Evolutionary conservation across 305 asterid genomes (phyloP), one percentile per base, ranked within the genome.

Genomic region (Fraxinus sp.): DNA sequence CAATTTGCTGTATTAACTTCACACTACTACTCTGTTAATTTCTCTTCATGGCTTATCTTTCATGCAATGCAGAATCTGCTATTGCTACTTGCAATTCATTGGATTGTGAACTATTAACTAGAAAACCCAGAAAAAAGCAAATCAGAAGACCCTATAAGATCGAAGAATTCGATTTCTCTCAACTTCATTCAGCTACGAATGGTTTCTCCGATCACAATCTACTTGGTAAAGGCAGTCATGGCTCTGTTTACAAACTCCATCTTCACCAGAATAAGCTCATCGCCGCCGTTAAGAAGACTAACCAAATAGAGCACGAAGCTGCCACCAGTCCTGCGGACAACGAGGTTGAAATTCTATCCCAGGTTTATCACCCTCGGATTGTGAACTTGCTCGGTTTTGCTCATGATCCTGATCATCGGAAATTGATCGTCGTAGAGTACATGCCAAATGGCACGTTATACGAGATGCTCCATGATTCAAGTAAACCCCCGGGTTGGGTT

Each of bases 171-270:
- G 78, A 89, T 32, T 91, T 85, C 88, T 78, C 96, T n/a, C 91
- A 92, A 77, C 96, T 70, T 70, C 41, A 11, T 70, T 70, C 76
- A 11, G 76, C 76, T 70, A 70, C 76, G 0, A 30, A 32, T 24
- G 39, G 76, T 13, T 91, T 86, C 87, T 79, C 97, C 16, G 91
- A 92, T 79, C 96, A 83, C 20, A 91, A 93, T 35, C 88, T 95
- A 39, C 92, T 95, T 1, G 98, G 98, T 8, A 93, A 92, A 78
- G 98, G 98, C 57, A 93, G 97, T 83, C 91, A 93, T 62, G 98
- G 97, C 9, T 87, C 89, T 14, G 97, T 95, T 3, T 95, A 92
- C 89, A 90, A 82, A 85, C 95, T 96, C n/a, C 73, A 85, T 39
- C 86, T 90, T 85, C 37, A 20, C 75, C 85, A 62, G 43, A 79